Base-by-base conservation (phyloP, 2,329 filamentous ascomycete species). In the Pezizomycotina sp. region DNA sequence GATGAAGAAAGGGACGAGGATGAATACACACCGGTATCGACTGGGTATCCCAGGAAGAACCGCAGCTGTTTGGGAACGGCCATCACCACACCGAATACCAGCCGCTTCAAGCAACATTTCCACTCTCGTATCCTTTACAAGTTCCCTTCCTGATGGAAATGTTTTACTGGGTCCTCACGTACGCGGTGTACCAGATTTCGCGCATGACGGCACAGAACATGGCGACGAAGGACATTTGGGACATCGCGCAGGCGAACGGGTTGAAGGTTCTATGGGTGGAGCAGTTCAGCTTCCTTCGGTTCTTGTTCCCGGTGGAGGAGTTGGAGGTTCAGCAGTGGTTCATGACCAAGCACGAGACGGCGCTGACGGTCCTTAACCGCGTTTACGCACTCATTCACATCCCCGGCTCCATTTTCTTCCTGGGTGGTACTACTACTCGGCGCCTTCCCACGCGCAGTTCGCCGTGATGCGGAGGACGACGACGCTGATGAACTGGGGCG, bases 111-210 rank as follows among this genome's bases (percentile, higher is more conserved):
- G 24, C 61, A 65, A 42, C 57, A 74, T 51, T 53, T 66, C 31
- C 72, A 76, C 53, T 74, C 68, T 43, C 62, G 71, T 16, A 62
- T 77, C 36, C 59, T 77, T 40, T 68, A 74, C 52, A 73, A 72
- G 50, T 76, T 71, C 47, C 74, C 74, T 78, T 78, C 51, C 55
- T 78, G 36, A 64, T 78, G 31, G 74, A 78, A 55, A 77, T 78
- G 71, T 77, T 77, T 54, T 78, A 78, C 58, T 78, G 74, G 74
- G 62, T 66, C 27, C 62, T 77, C 48, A 76, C 47, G 10, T 49
- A 45, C 28, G 27, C 24, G 19, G 34, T 48, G 15, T 49, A 49
- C 19, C 47, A 44, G 20, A 25, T 36, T 8, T 82, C 8, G 76
- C 74, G 15, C 71, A 77, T 36, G 77, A 76, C 14, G 71, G 80